Evolutionary conservation across 2,329 filamentous ascomycete genomes (phyloP).

Genomic region (Chaetomiaceae sp.): DNA sequence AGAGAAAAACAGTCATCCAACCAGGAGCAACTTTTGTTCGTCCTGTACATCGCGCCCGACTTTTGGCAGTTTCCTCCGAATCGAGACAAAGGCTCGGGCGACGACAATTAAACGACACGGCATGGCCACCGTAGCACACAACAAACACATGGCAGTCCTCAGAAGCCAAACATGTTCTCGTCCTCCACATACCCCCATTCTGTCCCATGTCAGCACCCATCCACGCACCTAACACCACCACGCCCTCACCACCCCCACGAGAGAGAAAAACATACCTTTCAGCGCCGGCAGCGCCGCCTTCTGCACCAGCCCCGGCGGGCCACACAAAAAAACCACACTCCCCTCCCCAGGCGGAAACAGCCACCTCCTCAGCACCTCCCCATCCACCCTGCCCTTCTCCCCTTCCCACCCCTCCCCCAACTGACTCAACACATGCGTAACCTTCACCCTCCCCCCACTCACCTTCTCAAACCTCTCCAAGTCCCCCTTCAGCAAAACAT

Average conservation of each 20-base stretch:
- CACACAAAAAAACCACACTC: conserved; percentile 42
- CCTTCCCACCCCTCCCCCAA: conserved; percentile 40
- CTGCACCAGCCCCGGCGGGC: conserved; percentile 45
- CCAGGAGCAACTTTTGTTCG: too few species aligned
- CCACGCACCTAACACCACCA: neutral
- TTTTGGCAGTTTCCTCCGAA: too few species aligned
- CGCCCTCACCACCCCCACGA: neutral
- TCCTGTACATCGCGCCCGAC: too few species aligned
- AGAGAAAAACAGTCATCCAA: too few species aligned
- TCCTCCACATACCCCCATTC: conserved; percentile 41
- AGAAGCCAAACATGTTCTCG: conserved; percentile 40
- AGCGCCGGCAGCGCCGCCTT: conserved; percentile 46
- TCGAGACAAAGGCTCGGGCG: too few species aligned
- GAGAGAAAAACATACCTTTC: conserved; percentile 24
- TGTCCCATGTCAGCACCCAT: neutral
- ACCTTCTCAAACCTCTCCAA: conserved; percentile 36
- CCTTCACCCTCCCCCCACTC: conserved; percentile 34
- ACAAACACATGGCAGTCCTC: too few species aligned
- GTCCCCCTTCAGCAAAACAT: conserved; percentile 40
- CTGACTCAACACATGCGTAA: conserved; percentile 43
- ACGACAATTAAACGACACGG: too few species aligned
- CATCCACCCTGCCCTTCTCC: conserved; percentile 38
- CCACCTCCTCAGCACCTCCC: conserved; percentile 34
- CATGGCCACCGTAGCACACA: neutral
- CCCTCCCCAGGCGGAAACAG: conserved; percentile 37